A percentile compares a stretch with the other conserved stretches of the same genome.
Evolutionary conservation across 768 basidiomycete genomes (phyloP).

Genomic region (Tricholoma matsutake): DNA sequence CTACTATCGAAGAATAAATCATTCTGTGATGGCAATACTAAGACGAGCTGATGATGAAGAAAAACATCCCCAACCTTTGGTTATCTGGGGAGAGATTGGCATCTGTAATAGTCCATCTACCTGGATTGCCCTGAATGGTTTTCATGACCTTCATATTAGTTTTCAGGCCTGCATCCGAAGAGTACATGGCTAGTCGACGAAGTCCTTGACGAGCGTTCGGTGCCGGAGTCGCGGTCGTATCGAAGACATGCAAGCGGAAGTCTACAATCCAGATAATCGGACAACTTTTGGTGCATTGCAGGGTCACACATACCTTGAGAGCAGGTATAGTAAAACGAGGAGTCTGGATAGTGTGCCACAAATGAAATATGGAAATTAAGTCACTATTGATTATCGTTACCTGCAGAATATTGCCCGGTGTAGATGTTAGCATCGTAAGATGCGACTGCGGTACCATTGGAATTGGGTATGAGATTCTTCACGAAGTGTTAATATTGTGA

Average conservation of each 20-base stretch:
- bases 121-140: slow-evolving; percentile 71
- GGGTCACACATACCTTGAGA: slow-evolving; percentile 56
- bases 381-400: slow-evolving; percentile 29
- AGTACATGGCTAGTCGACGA: slow-evolving; percentile 6
- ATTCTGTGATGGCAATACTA: slow-evolving; percentile 46
- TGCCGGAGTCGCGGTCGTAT: slow-evolving; percentile 53
- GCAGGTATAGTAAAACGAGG: slow-evolving; percentile 92
- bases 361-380: not conserved
- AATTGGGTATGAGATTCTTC: slow-evolving; percentile 75
- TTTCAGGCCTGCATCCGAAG: slow-evolving; percentile 27
- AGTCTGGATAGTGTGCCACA: slow-evolving; percentile 45
- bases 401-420: slow-evolving; percentile 79
- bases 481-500: slow-evolving; percentile 5
- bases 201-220: slow-evolving; percentile 13
- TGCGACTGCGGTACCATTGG: slow-evolving; percentile 77
- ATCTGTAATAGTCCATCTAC: slow-evolving; percentile 94
- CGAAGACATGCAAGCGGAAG: slow-evolving; percentile 87
- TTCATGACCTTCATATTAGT: slow-evolving; percentile 50
- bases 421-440: slow-evolving; percentile 74
- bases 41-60: not conserved
- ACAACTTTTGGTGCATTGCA: not conserved
- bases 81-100: slow-evolving; percentile 88
- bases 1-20: slow-evolving; percentile 89
- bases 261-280: slow-evolving; percentile 42
- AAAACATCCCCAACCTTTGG: slow-evolving; percentile 52